Percentiles rank a stretch among this genome's conserved stretches.
Conservation (phyloP, 2,329 filamentous ascomycete species). For the Drechslerella coelobrocha region DNA sequence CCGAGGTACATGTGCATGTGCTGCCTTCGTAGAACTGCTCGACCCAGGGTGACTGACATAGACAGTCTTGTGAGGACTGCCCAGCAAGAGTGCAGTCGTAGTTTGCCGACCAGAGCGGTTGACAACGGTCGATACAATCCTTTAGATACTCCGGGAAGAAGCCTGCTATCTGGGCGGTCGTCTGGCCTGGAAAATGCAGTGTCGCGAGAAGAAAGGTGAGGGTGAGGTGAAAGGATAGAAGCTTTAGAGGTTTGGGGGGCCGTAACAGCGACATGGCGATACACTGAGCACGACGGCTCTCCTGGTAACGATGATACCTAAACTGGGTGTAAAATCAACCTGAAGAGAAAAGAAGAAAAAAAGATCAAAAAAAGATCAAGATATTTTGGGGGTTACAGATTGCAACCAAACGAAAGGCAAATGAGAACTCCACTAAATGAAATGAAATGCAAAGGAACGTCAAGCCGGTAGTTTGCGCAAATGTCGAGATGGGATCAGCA, state of each 20-base stretch:
- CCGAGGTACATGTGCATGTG: constrained; percentile 44
- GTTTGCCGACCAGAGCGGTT: constrained; percentile 39
- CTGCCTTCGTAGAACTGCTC: constrained; percentile 43
- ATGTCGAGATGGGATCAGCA: constrained; percentile 11
- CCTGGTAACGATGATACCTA: too few relatives aligned
- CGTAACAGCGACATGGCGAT: constrained; percentile 37
- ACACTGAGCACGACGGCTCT: not conserved
- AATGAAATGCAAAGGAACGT: not conserved
- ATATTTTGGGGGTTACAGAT: too few relatives aligned
- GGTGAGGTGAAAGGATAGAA: constrained; percentile 13
- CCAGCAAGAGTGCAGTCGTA: constrained; percentile 35
- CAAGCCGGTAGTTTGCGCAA: constrained; percentile 18
- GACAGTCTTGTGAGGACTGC: constrained; percentile 26
- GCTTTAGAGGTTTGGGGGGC: constrained; percentile 39
- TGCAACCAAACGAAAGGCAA: too few relatives aligned
- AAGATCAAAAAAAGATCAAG: too few relatives aligned
- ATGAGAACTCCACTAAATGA: not conserved
- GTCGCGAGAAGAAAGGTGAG: constrained; percentile 12
- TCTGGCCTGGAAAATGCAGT: not conserved
- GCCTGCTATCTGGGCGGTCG: constrained; percentile 23
- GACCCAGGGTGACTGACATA: constrained; percentile 36
- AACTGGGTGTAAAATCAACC: too few relatives aligned
- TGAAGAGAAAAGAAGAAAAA: too few relatives aligned
- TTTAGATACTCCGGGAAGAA: constrained; percentile 40
- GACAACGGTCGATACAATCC: constrained; percentile 30